Evolutionary conservation across 495 filamentous ascomycete genomes (phyloP).

Genomic region (Talaromyces proteolyticus): DNA sequence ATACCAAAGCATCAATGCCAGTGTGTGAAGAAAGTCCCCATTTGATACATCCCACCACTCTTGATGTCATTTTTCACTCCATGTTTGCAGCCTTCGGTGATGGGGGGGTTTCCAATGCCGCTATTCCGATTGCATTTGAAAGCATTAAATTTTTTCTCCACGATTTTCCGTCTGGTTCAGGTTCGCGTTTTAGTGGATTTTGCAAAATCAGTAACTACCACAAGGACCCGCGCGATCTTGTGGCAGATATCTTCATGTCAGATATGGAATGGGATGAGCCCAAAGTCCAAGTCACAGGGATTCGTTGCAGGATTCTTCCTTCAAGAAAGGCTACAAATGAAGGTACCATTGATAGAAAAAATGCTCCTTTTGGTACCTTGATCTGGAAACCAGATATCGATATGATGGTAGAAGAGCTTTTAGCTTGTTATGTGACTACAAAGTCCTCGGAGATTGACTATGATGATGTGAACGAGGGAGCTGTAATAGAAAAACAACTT

Average conservation of each 20-base stretch:
- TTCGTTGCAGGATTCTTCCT: background rate
- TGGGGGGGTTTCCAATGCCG: background rate
- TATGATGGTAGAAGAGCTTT: background rate
- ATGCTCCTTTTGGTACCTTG: background rate
- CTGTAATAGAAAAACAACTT: background rate
- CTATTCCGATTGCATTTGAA: slow-evolving; percentile 1
- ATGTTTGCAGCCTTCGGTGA: slow-evolving; percentile 13
- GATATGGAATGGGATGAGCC: background rate
- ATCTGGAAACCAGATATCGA: background rate
- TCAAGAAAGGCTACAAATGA: background rate
- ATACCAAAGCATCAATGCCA: slow-evolving; percentile 17
- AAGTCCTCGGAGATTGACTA: background rate
- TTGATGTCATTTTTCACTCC: slow-evolving; percentile 28
- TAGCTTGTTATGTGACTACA: background rate
- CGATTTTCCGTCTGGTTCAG: background rate
- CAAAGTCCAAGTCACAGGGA: background rate
- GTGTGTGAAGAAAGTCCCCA: slow-evolving; percentile 9
- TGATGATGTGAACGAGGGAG: background rate
- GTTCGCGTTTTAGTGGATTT: background rate
- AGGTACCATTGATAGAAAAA: background rate
- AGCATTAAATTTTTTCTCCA: background rate
- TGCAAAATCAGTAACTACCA: background rate
- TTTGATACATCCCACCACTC: slow-evolving; percentile 26
- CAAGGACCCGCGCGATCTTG: background rate
- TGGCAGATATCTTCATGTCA: slow-evolving; percentile 1